Evolutionary conservation across 768 basidiomycete genomes (phyloP), one percentile per base, ranked within the genome.

Genomic region (Cystofilobasidium bisporidii): DNA sequence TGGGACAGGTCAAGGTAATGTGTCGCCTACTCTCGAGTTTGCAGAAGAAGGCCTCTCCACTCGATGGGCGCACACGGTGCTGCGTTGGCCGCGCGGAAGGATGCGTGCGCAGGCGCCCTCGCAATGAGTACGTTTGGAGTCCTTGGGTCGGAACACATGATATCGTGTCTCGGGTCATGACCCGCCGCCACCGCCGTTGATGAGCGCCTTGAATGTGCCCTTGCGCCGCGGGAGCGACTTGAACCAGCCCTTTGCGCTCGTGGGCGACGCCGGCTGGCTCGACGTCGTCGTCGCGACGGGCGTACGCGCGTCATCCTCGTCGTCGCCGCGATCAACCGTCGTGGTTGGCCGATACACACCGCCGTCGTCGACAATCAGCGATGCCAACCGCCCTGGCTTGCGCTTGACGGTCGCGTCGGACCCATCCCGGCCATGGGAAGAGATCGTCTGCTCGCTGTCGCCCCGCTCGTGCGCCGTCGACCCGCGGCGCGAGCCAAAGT

Each of bases 371-470:
- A 56, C 18, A 20, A 56, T n/a, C 28, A 56, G 26, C 18, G 26
- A 18, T 9, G 48, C 32, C 62, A 50, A 17, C 33, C 62, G 32
- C 36, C 50, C 53, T 5, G 53, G 63, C 15, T 30, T 43, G 38
- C 55, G 53, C 53, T 50, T 50, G 36, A 63, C 33, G 33, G 62
- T 64, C 53, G 38, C 41, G n/a, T 20, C 20, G 11, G 53, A 57
- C 15, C 17, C 40, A 20, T 64, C 63, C 18, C 63, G 22, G 3
- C 40, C 38, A 38, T 56, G 50, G 17, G 50, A 55, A 2, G 63
- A 61, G 60, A 47, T 45, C n/a, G 59, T 60, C 20, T 36, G 59
- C 38, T 60, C 59, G 33, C 32, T 36, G 38, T 41, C 36, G 59
- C 22, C 59, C 9, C 59, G 59, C 6, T 60, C 59, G 59, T 60